Evolutionary conservation across 495 filamentous ascomycete genomes (phyloP), one percentile per base, ranked within the genome.

Genomic region (Lindgomyces ingoldianus): DNA sequence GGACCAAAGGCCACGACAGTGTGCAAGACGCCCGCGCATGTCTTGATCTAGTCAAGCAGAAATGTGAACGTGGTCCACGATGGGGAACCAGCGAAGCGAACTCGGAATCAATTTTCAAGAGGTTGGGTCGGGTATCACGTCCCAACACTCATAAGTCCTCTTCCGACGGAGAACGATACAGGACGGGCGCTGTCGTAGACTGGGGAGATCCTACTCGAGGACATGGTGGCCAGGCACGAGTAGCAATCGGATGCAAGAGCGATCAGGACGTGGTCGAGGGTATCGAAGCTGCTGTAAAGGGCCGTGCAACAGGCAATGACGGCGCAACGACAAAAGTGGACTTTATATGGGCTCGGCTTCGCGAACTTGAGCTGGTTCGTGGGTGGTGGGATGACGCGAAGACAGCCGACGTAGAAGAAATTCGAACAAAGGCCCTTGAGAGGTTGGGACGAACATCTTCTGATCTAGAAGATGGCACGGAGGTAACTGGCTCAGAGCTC

Each of bases 21-120:
- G 82, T 96, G 69, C 95, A 98, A 76, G 94, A 98, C 72, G 90
- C 94, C 14, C 84, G 81, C 46, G 91, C 94, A 2, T 93, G 90
- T 58, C 84, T 98, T 16, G 95, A 98, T 66, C 85, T 98, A 1
- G 85, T 96, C 10, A 96, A 93, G 72, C 85, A 90, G 73, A 98
- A 98, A 74, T 96, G 95, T 73, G 91, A 97, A 70, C 91, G 89
- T 69, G 94, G 95, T 42, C 86, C 86, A 49, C 75, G 77, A 30
- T 98, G 92, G 87, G 94, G 91, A 9, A 88, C 86, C 0, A 83
- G 81, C 52, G 91, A 93, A 22, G 78, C 82, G 4, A 86, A 83
- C 42, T 85, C 83, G 21, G 94, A 98, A 72, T 89, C 88, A 56
- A 87, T 98, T 39, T 98, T 97, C 81, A 90, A 87, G 66, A 85